phyloP scores from a whole-genome alignment of 345 rosid species.

The Toxicodendron radicans region DNA sequence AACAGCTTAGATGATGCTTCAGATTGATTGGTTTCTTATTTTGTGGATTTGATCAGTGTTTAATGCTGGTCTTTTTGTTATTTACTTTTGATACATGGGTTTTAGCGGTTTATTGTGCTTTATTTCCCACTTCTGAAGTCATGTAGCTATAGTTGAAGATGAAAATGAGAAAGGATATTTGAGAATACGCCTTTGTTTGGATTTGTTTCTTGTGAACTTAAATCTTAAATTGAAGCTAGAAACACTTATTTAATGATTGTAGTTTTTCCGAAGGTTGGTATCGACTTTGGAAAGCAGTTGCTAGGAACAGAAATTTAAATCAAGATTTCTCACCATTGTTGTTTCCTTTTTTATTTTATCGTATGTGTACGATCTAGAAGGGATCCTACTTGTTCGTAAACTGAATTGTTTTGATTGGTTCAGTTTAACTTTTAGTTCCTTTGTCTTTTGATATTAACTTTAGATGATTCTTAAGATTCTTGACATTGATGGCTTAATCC shows the following conservation, averaged over 20 bases:
- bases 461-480: neutral
- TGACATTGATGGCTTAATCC: neutral
- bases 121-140: neutral
- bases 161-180: neutral
- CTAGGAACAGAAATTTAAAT: neutral
- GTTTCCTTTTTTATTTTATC: neutral
- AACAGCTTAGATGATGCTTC: neutral
- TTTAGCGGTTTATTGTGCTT: neutral
- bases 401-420: slow-evolving; percentile 6
- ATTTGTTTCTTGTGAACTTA: neutral
- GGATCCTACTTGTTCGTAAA: neutral
- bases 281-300: neutral
- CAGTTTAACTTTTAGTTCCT: neutral
- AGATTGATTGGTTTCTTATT: neutral
- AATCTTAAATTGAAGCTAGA: neutral
- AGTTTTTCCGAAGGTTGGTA: neutral
- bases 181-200: neutral
- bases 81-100: neutral
- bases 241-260: neutral
- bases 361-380: neutral
- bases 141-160: neutral
- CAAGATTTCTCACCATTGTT: neutral
- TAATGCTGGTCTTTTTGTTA: neutral
- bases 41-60: neutral
- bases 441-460: neutral